These are phyloP conservation scores for Sphaceloma murrayae DNA, from an alignment of 2,329 filamentous ascomycete genomes.

Conservation along the genomic window DNA sequence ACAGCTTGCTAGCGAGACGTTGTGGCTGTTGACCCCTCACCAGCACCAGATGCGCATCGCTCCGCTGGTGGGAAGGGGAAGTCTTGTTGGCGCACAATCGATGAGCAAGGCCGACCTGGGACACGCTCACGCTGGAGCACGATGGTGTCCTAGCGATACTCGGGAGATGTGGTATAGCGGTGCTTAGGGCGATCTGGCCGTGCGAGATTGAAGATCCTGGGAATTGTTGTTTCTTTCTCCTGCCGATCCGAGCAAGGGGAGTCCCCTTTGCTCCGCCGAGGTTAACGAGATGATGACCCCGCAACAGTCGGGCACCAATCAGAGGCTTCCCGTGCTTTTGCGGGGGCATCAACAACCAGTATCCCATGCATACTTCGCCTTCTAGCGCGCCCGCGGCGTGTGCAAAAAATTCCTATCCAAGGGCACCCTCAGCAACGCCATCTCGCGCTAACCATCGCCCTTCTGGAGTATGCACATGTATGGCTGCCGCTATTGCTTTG, in stretches of 20 bases:
- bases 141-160: neutral
- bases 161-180: neutral
- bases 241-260: no score
- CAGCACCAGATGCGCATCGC: no score
- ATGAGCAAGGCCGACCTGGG: no score
- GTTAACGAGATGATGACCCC: neutral
- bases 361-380: neutral
- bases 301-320: neutral
- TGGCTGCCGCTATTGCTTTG: slow-evolving; percentile 2
- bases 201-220: neutral
- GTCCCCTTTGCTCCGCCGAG: no score
- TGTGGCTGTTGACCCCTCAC: slow-evolving; percentile 13
- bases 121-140: no score
- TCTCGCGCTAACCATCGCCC: neutral
- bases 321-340: slow-evolving; percentile 5
- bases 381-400: neutral
- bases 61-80: no score
- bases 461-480: slow-evolving; percentile 2
- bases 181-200: neutral
- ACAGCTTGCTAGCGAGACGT: slow-evolving; percentile 7
- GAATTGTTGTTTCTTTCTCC: neutral
- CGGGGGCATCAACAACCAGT: neutral
- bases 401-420: neutral
- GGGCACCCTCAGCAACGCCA: no score
- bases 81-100: no score